Evolutionary conservation across 1,284 basidiomycete species (phyloP).

Genomic region (Cutaneotrichosporon cavernicola): DNA sequence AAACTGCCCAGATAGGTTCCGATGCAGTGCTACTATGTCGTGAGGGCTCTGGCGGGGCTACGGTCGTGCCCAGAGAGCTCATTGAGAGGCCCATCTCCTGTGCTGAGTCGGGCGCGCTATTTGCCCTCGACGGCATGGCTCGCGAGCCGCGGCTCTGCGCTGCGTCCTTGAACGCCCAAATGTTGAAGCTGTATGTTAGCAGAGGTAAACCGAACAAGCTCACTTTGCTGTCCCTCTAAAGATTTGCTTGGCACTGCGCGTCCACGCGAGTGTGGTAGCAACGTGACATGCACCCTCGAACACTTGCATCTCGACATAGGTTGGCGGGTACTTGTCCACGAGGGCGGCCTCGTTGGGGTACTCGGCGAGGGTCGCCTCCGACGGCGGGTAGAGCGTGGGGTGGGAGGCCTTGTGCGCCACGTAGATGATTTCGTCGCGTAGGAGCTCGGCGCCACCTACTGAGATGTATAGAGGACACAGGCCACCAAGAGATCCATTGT

Average conservation of each 20-base stretch:
- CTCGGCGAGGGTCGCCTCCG: conserved; percentile 45
- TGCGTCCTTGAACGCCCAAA: conserved; percentile 50
- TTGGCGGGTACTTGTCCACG: conserved; percentile 54
- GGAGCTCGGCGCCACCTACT: conserved; percentile 55
- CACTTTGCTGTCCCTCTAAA: conserved; percentile 51
- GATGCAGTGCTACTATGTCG: background rate
- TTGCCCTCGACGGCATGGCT: background rate
- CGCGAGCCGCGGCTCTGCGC: conserved; percentile 23
- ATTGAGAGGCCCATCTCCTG: background rate
- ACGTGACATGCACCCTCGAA: conserved; percentile 54
- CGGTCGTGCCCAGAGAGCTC: too few relatives aligned
- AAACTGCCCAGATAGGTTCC: background rate
- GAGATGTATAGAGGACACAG: conserved; percentile 57
- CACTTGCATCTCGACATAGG: conserved; percentile 56
- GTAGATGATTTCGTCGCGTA: conserved; percentile 54
- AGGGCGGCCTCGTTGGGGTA: conserved; percentile 50
- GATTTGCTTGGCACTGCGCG: conserved; percentile 49
- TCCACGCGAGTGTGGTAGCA: conserved; percentile 52
- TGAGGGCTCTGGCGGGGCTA: background rate
- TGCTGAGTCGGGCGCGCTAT: background rate
- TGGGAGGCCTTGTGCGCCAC: conserved; percentile 57
- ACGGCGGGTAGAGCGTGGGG: conserved; percentile 52
- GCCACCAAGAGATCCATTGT: conserved; percentile 57
- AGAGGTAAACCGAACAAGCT: conserved; percentile 12
- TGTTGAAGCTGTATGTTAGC: conserved; percentile 43